Conservation (phyloP, 1,284 basidiomycete genomes). For the Ceratobasidium sp. region DNA sequence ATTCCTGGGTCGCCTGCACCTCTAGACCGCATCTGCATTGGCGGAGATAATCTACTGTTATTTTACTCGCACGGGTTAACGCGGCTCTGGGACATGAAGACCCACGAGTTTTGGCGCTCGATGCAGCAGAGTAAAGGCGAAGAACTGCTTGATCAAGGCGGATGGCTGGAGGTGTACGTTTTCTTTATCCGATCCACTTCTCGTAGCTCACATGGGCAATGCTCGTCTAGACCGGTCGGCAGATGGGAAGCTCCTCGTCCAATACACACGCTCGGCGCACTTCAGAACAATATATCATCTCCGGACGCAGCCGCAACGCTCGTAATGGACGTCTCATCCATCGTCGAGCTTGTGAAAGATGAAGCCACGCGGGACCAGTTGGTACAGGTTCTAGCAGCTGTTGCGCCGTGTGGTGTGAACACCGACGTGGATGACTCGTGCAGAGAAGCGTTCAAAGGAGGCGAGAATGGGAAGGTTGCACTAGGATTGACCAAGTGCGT, state of each 20-base stretch:
- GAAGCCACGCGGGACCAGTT: slow-evolving; percentile 10
- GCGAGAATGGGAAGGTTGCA: slow-evolving; percentile 26
- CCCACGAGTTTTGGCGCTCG: slow-evolving; percentile 87
- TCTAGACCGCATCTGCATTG: slow-evolving; percentile 75
- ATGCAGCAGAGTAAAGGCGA: slow-evolving; percentile 82
- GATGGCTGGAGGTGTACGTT: slow-evolving; percentile 79
- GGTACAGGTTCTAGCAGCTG: slow-evolving; percentile 57
- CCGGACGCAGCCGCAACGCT: slow-evolving; percentile 38
- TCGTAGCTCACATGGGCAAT: neutral
- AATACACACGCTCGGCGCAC: slow-evolving; percentile 29
- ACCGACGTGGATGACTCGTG: slow-evolving; percentile 69
- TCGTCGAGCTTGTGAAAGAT: slow-evolving; percentile 6
- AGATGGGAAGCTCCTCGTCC: slow-evolving; percentile 39
- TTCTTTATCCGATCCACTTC: neutral
- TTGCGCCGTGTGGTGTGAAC: slow-evolving; percentile 65
- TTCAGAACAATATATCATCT: slow-evolving; percentile 25
- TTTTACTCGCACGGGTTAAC: slow-evolving; percentile 84
- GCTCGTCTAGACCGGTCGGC: slow-evolving; percentile 35
- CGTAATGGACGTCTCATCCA: slow-evolving; percentile 39
- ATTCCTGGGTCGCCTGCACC: slow-evolving; percentile 82
- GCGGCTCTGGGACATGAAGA: slow-evolving; percentile 90
- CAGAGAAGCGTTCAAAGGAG: slow-evolving; percentile 62
- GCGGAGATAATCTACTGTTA: slow-evolving; percentile 80
- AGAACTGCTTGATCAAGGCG: slow-evolving; percentile 77
- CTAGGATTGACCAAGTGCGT: slow-evolving; percentile 33